These are phyloP conservation scores for Exophiala mesophila DNA, from an alignment of 2,329 filamentous ascomycete genomes.

Conservation along the genomic window DNA sequence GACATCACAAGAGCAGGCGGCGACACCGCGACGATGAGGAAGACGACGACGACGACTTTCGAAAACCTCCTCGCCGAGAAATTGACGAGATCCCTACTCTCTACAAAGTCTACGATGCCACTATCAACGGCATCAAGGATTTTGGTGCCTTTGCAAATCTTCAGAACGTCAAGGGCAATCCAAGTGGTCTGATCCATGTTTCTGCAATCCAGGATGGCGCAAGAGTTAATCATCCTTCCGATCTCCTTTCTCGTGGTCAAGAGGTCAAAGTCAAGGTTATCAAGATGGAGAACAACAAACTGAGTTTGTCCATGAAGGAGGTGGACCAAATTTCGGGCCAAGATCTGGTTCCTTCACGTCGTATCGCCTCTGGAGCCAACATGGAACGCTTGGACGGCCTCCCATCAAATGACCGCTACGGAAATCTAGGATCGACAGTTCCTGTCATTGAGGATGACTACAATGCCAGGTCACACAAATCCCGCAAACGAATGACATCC, in stretches of 20 bases:
- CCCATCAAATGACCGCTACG: constrained; percentile 55
- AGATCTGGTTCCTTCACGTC: constrained; percentile 72
- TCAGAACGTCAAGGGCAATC: constrained; percentile 78
- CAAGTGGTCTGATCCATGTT: constrained; percentile 89
- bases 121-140: constrained; percentile 87
- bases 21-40: constrained; percentile 42
- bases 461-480: constrained; percentile 52
- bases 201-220: constrained; percentile 80
- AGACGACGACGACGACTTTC: constrained; percentile 55
- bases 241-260: constrained; percentile 75
- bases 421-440: constrained; percentile 48
- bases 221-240: constrained; percentile 85
- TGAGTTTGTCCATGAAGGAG: constrained; percentile 94
- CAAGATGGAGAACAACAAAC: constrained; percentile 72
- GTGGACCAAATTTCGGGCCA: constrained; percentile 85
- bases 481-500: constrained; percentile 90
- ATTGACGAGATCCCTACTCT: constrained; percentile 76
- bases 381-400: constrained; percentile 69
- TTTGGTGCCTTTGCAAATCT: constrained; percentile 95
- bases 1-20: constrained; percentile 37
- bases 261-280: constrained; percentile 87
- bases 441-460: constrained; percentile 61
- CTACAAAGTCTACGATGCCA: constrained; percentile 84
- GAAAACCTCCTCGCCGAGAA: constrained; percentile 63
- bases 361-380: constrained; percentile 85